phyloP scores from a whole-genome alignment of 1,284 basidiomycete genomes.

The Omphalotus olearius region DNA sequence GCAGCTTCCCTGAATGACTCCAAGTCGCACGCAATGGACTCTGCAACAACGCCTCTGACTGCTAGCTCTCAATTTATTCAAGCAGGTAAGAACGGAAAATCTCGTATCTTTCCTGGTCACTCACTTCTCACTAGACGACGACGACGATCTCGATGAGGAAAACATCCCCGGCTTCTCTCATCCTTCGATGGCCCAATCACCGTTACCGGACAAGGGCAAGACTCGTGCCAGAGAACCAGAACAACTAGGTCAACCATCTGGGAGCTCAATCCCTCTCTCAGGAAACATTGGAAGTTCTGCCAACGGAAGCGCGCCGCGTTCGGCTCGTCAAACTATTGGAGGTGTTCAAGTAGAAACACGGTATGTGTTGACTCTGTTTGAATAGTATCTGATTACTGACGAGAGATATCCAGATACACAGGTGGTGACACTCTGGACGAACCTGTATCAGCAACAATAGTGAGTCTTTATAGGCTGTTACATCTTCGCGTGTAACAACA shows the following conservation, averaged over 20 bases:
- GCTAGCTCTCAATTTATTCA: conserved; percentile 72
- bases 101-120: conserved; percentile 8
- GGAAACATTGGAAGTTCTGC: conserved; percentile 69
- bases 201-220: conserved; percentile 62
- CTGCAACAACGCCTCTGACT: conserved; percentile 46
- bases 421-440: conserved; percentile 88
- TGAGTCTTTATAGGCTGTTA: conserved; percentile 35
- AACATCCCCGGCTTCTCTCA: conserved; percentile 73
- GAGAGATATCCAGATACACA: conserved; percentile 57
- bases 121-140: conserved; percentile 47
- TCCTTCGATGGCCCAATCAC: conserved; percentile 43
- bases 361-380: conserved; percentile 33
- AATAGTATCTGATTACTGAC: background rate
- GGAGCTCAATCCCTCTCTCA: conserved; percentile 42
- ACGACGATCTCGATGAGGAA: conserved; percentile 77
- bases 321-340: conserved; percentile 63
- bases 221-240: conserved; percentile 51
- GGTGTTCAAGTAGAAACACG: conserved; percentile 87
- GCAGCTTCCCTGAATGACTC: background rate
- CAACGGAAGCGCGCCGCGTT: conserved; percentile 28
- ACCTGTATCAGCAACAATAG: conserved; percentile 85
- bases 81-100: conserved; percentile 42
- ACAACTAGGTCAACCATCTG: conserved; percentile 44
- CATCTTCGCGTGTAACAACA: conserved; percentile 3
- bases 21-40: conserved; percentile 15